These are phyloP conservation scores for Lepidium sativum DNA, from an alignment of 345 rosid genomes.

Conservation along the genomic window DNA sequence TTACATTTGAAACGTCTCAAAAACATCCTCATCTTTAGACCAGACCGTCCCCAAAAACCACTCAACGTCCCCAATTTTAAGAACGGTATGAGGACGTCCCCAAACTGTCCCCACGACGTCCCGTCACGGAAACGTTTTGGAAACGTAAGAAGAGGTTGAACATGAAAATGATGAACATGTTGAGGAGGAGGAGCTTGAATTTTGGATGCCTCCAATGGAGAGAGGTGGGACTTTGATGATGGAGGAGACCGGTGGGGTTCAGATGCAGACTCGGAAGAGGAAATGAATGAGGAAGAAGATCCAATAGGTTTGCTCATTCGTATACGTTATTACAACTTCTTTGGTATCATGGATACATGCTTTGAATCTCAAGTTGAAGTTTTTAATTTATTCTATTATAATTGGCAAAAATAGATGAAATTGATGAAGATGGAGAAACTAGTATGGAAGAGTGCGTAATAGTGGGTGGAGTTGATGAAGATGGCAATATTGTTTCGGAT, in stretches of 20 bases:
- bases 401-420: slow-evolving; percentile 13
- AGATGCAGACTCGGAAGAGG: slow-evolving; percentile 66
- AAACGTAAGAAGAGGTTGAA: no score
- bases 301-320: slow-evolving; percentile 41
- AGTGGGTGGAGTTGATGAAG: slow-evolving; percentile 19
- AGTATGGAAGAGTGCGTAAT: slow-evolving; percentile 10
- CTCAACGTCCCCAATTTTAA: no score
- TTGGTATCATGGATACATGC: background rate
- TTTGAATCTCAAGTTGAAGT: background rate
- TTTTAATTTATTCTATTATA: background rate
- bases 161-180: slow-evolving; percentile 14
- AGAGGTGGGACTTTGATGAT: slow-evolving; percentile 41
- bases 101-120: no score
- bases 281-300: slow-evolving; percentile 37
- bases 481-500: background rate
- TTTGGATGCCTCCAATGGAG: slow-evolving; percentile 92
- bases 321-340: background rate
- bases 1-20: no score
- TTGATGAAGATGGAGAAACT: slow-evolving; percentile 3
- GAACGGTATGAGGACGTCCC: no score
- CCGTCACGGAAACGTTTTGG: no score
- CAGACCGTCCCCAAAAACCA: no score
- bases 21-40: no score
- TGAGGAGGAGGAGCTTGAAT: slow-evolving; percentile 57
- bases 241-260: slow-evolving; percentile 37